These are phyloP conservation scores for Xerocomellus chrysenteron DNA, from an alignment of 768 basidiomycete genomes.

Conservation along the genomic window DNA sequence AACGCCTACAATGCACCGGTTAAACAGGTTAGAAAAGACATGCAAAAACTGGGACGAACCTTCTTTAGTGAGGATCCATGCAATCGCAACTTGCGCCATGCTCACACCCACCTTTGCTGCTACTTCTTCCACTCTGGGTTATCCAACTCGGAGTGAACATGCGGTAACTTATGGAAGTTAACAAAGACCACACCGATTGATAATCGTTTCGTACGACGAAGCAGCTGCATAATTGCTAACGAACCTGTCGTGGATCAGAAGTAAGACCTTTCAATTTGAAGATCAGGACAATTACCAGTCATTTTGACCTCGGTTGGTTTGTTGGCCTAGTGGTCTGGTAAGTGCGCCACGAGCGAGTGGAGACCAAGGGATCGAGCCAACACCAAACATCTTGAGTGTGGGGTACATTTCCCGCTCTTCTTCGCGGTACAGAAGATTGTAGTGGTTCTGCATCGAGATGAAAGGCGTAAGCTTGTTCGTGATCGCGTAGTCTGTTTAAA, in stretches of 20 bases:
- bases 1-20: slow-evolving; percentile 22
- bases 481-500: slow-evolving; percentile 38
- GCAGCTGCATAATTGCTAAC: slow-evolving; percentile 24
- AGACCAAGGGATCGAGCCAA: slow-evolving; percentile 47
- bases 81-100: slow-evolving; percentile 45
- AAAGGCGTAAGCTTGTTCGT: slow-evolving; percentile 49
- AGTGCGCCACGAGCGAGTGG: slow-evolving; percentile 40
- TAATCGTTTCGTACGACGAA: slow-evolving; percentile 25
- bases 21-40: neutral
- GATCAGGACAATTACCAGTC: slow-evolving; percentile 21
- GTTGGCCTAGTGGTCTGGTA: slow-evolving; percentile 34
- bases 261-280: neutral
- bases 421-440: slow-evolving; percentile 56
- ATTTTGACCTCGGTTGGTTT: slow-evolving; percentile 22
- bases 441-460: slow-evolving; percentile 66
- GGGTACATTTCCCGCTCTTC: slow-evolving; percentile 63
- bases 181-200: slow-evolving; percentile 23
- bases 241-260: slow-evolving; percentile 22
- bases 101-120: slow-evolving; percentile 36
- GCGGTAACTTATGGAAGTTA: too few relatives aligned
- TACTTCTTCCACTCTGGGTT: slow-evolving; percentile 39
- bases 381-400: slow-evolving; percentile 43
- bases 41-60: slow-evolving; percentile 13
- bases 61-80: slow-evolving; percentile 38
- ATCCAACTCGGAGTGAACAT: neutral